Evolutionary conservation across 495 filamentous ascomycete genomes (phyloP).

Genomic region (Daldinia childiae): DNA sequence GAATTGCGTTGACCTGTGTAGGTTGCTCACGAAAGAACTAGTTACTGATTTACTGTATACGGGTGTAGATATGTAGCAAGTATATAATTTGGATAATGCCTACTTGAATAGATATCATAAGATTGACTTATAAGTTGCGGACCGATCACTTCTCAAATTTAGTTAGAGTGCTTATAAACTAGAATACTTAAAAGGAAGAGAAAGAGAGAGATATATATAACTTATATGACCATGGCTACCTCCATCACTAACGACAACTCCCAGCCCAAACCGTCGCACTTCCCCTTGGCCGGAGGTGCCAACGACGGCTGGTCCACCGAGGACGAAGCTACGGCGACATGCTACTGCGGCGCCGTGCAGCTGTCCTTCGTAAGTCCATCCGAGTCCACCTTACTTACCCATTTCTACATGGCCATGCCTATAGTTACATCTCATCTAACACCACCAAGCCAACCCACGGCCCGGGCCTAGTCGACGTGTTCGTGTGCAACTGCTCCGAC

Average conservation of each 20-base stretch:
- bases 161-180: too few relatives aligned
- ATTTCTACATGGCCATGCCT: too few relatives aligned
- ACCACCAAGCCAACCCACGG: conserved; percentile 50
- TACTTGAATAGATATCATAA: too few relatives aligned
- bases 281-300: neutral
- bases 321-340: conserved; percentile 2
- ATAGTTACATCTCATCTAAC: conserved; percentile 2
- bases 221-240: neutral
- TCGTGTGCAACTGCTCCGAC: conserved; percentile 67
- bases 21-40: too few relatives aligned
- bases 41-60: too few relatives aligned
- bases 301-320: neutral
- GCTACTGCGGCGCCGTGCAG: conserved; percentile 62
- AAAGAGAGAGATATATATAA: neutral
- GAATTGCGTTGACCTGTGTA: too few relatives aligned
- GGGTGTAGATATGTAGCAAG: too few relatives aligned
- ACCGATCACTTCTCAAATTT: too few relatives aligned
- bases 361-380: conserved; percentile 56
- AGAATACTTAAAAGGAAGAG: neutral
- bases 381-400: neutral
- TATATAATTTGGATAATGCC: too few relatives aligned
- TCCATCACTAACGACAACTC: neutral
- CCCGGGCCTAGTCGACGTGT: conserved; percentile 58
- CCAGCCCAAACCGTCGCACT: neutral
- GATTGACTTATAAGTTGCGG: too few relatives aligned